Conservation (phyloP, 169 alveolate genomes). For the Plasmodium inui region DNA sequence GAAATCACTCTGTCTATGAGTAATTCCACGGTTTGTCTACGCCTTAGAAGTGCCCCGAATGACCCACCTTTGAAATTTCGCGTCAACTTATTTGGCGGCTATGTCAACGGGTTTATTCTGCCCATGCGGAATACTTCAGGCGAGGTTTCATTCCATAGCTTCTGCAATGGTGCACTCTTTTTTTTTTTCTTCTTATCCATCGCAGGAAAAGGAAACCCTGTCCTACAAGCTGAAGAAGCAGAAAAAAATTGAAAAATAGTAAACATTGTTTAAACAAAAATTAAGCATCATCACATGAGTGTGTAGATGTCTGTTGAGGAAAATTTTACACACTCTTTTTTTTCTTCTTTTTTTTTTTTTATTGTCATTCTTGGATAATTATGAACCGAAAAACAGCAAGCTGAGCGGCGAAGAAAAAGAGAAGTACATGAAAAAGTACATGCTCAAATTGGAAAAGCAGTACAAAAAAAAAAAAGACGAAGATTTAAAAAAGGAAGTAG, state of each 20-base stretch:
- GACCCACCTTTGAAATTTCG: background rate
- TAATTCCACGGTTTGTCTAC: background rate
- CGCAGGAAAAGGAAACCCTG: constrained; percentile 57
- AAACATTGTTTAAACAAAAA: background rate
- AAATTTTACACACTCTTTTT: background rate
- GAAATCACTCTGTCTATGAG: background rate
- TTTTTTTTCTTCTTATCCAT: background rate
- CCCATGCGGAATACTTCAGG: background rate
- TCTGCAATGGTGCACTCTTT: background rate
- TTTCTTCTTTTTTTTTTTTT: constrained; percentile 6
- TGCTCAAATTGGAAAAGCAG: constrained; percentile 55
- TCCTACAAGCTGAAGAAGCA: constrained; percentile 56
- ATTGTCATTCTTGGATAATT: background rate
- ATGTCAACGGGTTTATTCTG: background rate
- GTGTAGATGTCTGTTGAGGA: background rate
- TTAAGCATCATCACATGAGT: background rate
- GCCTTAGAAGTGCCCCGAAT: background rate
- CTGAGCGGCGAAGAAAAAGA: constrained; percentile 66
- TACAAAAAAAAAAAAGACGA: constrained; percentile 69
- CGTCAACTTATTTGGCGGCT: background rate
- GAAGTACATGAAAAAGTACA: constrained; percentile 58
- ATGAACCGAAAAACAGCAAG: constrained; percentile 17
- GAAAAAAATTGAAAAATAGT: constrained; percentile 72
- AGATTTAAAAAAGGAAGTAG: constrained; percentile 52
- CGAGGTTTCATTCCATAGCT: background rate